Conservation (phyloP, 2,329 filamentous ascomycete species). For the Penicillium sp. region DNA sequence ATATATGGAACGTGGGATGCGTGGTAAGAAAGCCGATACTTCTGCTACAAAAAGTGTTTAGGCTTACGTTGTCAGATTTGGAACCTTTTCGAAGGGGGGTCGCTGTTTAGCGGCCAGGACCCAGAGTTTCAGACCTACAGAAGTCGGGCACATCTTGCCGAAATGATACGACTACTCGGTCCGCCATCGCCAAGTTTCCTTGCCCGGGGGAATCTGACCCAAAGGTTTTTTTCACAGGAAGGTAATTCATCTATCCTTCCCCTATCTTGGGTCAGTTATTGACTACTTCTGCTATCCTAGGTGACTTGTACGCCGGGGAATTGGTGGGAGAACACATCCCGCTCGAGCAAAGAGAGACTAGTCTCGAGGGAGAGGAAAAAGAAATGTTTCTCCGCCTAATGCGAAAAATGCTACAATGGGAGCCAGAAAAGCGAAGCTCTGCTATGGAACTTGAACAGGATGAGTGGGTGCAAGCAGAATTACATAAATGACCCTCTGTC, state of each 20-base stretch:
- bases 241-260: too few species aligned
- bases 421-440: constrained; percentile 28
- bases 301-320: too few species aligned
- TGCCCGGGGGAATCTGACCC: too few species aligned
- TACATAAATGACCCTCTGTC: not conserved
- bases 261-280: too few species aligned
- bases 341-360: constrained; percentile 38
- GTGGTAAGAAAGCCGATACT: constrained; percentile 40
- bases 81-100: constrained; percentile 48
- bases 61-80: constrained; percentile 39
- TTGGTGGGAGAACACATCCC: constrained; percentile 10
- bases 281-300: too few species aligned
- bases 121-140: constrained; percentile 39
- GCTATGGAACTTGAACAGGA: constrained; percentile 10
- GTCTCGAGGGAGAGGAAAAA: constrained; percentile 34
- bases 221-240: too few species aligned
- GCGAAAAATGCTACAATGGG: constrained; percentile 39
- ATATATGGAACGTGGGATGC: constrained; percentile 54
- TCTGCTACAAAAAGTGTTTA: too few species aligned
- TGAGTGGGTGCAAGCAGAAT: not conserved
- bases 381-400: constrained; percentile 27
- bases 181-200: constrained; percentile 31
- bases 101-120: constrained; percentile 45
- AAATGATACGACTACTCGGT: constrained; percentile 48
- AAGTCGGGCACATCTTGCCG: constrained; percentile 47